A percentile compares a stretch with the other conserved stretches of the same genome.
Conservation (phyloP, 108 stramenopile species). For the Pseudonitzschia delicatissima region DNA sequence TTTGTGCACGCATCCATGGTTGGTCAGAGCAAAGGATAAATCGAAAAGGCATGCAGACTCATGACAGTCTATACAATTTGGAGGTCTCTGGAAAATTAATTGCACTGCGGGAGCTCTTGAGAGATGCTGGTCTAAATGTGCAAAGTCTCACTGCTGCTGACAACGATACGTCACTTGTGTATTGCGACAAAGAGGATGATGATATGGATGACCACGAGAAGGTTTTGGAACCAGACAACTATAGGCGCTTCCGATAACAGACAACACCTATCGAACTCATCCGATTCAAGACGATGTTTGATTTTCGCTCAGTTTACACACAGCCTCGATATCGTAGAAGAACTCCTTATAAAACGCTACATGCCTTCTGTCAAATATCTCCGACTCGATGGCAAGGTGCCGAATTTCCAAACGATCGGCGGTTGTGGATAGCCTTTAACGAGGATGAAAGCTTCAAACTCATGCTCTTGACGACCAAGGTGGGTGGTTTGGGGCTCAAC, state of each 20-base stretch:
- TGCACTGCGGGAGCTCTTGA: slow-evolving; percentile 73
- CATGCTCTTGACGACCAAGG: slow-evolving; percentile 77
- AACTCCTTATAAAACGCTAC: slow-evolving; percentile 61
- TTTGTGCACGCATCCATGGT: slow-evolving; percentile 84
- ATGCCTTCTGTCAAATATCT: slow-evolving; percentile 72
- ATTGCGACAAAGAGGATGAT: slow-evolving; percentile 31
- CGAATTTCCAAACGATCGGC: slow-evolving; percentile 42
- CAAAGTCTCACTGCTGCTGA: slow-evolving; percentile 71
- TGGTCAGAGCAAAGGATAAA: slow-evolving; percentile 30
- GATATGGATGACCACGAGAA: slow-evolving; percentile 15
- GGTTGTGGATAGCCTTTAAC: slow-evolving; percentile 80
- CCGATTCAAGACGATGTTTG: slow-evolving; percentile 60
- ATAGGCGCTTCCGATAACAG: not conserved
- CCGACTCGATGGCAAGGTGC: slow-evolving; percentile 78
- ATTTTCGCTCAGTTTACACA: slow-evolving; percentile 85
- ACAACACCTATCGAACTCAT: not conserved
- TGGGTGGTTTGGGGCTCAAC: slow-evolving; percentile 84
- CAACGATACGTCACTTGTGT: slow-evolving; percentile 70
- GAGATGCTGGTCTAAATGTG: slow-evolving; percentile 60
- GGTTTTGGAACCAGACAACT: not conserved
- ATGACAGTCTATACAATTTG: slow-evolving; percentile 20
- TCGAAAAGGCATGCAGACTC: not conserved
- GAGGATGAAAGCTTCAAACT: slow-evolving; percentile 56
- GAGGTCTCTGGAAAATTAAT: slow-evolving; percentile 83
- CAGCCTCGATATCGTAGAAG: slow-evolving; percentile 83